phyloP scores from a whole-genome alignment of 106 monocot species.

The Acorus calamus region DNA sequence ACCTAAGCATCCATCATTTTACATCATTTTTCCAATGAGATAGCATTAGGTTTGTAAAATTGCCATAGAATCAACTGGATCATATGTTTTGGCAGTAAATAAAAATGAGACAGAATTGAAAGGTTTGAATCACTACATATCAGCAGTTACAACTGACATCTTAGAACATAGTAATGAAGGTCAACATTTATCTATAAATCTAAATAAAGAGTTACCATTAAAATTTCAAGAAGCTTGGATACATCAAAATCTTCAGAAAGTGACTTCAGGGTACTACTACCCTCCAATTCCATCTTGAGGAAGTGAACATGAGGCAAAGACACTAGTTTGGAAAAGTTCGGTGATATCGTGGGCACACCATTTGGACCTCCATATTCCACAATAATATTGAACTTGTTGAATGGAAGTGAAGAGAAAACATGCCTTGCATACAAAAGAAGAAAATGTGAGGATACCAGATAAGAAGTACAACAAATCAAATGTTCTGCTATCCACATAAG shows the following conservation, averaged over 20 bases:
- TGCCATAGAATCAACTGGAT: no score
- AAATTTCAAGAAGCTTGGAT: constrained; percentile 8
- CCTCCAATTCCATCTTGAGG: constrained; percentile 33
- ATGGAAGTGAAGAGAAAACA: constrained; percentile 45
- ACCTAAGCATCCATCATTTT: no score
- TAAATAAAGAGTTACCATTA: constrained; percentile 23
- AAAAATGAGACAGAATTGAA: no score
- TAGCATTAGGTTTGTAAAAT: no score
- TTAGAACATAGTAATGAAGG: neutral
- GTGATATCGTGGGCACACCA: constrained; percentile 38
- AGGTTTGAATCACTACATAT: no score
- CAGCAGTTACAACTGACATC: no score
- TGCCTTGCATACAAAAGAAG: constrained; percentile 22
- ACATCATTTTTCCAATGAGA: no score
- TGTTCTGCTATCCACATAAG: no score
- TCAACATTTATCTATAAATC: neutral
- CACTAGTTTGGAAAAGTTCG: constrained; percentile 17
- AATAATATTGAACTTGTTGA: constrained; percentile 44
- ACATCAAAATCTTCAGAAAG: constrained; percentile 41
- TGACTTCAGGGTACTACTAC: constrained; percentile 14
- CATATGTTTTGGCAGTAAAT: no score
- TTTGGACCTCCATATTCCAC: constrained; percentile 66
- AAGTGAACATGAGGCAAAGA: constrained; percentile 42
- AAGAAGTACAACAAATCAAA: no score
- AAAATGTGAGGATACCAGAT: neutral